phyloP scores from a whole-genome alignment of 2,329 filamentous ascomycete genomes.

The Aspergillus eucalypticola region DNA sequence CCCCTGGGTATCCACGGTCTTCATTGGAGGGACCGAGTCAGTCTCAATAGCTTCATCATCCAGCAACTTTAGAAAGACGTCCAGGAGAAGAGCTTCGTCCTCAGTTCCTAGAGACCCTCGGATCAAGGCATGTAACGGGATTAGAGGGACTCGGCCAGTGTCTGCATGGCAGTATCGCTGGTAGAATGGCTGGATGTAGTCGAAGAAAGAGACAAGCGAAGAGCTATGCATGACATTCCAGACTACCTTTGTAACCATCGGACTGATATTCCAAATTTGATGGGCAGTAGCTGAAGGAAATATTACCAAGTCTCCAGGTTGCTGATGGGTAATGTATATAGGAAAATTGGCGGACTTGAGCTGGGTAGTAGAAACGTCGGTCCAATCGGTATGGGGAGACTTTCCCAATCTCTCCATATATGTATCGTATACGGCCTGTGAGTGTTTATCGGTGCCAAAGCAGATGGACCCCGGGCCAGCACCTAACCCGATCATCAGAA shows the following conservation, averaged over 20 bases:
- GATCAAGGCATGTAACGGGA: constrained; percentile 26
- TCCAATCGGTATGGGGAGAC: constrained; percentile 39
- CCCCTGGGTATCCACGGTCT: constrained; percentile 30
- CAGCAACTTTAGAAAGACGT: constrained; percentile 33
- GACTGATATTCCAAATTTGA: constrained; percentile 39
- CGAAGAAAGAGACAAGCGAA: constrained; percentile 35
- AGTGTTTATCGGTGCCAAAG: constrained; percentile 38
- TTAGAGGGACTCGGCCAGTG: constrained; percentile 29
- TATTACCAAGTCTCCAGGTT: constrained; percentile 37
- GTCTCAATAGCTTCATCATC: constrained; percentile 34
- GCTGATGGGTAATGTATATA: constrained; percentile 37
- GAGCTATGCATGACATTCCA: constrained; percentile 41
- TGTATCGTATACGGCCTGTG: constrained; percentile 34
- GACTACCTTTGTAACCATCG: constrained; percentile 38
- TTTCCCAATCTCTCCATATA: constrained; percentile 37
- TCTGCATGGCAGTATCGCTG: constrained; percentile 39
- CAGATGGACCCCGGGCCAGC: constrained; percentile 29
- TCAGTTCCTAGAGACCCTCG: constrained; percentile 17
- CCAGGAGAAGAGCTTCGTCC: constrained; percentile 30
- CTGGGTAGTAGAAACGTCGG: constrained; percentile 31
- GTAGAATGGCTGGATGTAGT: constrained; percentile 38
- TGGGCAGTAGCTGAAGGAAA: constrained; percentile 41
- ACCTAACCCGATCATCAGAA: constrained; percentile 16
- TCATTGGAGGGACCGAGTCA: constrained; percentile 24
- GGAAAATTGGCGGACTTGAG: constrained; percentile 37